Evolutionary conservation across 345 rosid genomes (phyloP).

Genomic region (Erysimum cheiranthoides): DNA sequence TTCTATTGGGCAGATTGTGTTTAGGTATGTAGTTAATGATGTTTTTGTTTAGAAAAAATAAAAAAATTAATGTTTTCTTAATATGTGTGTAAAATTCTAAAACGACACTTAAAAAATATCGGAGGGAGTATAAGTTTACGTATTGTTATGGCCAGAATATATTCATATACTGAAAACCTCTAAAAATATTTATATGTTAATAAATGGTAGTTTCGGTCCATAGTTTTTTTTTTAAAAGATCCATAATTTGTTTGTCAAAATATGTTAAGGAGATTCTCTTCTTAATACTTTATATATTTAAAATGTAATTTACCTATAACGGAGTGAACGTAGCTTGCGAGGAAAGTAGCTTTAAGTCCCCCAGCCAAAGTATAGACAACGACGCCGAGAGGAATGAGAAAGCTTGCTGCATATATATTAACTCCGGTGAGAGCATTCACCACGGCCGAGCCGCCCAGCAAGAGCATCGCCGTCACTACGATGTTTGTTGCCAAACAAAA

Average conservation of each 20-base stretch:
- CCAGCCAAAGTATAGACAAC: slow-evolving; percentile 89
- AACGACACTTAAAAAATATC: too few species aligned
- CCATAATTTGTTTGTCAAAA: neutral
- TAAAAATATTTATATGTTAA: neutral
- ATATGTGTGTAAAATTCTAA: too few species aligned
- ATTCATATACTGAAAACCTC: neutral
- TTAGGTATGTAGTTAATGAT: too few species aligned
- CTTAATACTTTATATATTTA: too few species aligned
- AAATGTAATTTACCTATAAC: slow-evolving; percentile 61
- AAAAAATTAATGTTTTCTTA: too few species aligned
- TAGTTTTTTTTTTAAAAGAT: too few species aligned
- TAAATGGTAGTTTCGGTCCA: neutral
- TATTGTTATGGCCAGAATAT: too few species aligned
- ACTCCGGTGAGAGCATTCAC: slow-evolving; percentile 94
- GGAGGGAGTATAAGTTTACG: too few species aligned
- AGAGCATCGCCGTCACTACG: slow-evolving; percentile 89
- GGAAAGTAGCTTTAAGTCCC: slow-evolving; percentile 92
- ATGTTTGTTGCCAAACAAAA: slow-evolving; percentile 84
- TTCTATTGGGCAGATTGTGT: too few species aligned
- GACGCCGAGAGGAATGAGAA: slow-evolving; percentile 93
- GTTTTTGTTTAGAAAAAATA: too few species aligned
- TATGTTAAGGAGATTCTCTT: too few species aligned
- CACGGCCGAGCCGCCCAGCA: slow-evolving; percentile 93
- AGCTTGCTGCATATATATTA: slow-evolving; percentile 87
- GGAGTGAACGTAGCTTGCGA: slow-evolving; percentile 95